phyloP scores from a whole-genome alignment of 2,329 filamentous ascomycete species.

The Arthrobotrys entomopaga region DNA sequence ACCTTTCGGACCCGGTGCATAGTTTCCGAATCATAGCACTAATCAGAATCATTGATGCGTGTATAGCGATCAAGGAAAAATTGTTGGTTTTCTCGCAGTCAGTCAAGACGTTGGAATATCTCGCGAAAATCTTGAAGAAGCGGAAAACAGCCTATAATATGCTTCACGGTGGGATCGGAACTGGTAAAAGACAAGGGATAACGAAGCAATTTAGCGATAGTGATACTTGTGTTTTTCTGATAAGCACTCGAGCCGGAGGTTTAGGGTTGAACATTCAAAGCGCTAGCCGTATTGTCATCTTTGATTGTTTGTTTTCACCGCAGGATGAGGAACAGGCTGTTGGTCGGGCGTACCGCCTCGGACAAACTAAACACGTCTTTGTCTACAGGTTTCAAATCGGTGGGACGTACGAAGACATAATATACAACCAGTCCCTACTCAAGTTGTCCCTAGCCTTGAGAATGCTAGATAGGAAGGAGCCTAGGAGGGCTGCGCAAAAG shows the following conservation, averaged over 20 bases:
- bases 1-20: conserved; percentile 61
- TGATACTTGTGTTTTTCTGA: conserved; percentile 71
- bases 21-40: conserved; percentile 77
- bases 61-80: conserved; percentile 73
- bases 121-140: conserved; percentile 4
- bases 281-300: conserved; percentile 86
- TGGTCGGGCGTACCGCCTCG: conserved; percentile 84
- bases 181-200: conserved; percentile 70
- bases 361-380: conserved; percentile 80
- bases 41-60: conserved; percentile 75
- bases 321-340: conserved; percentile 85
- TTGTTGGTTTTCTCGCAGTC: conserved; percentile 83
- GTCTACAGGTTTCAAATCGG: conserved; percentile 84
- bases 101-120: conserved; percentile 66
- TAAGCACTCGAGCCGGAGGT: conserved; percentile 84
- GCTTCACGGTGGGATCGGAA: conserved; percentile 74
- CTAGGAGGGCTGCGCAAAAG: conserved; percentile 72
- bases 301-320: conserved; percentile 85
- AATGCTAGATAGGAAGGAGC: conserved; percentile 85
- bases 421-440: conserved; percentile 80
- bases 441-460: conserved; percentile 82
- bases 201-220: conserved; percentile 75
- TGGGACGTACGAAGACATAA: conserved; percentile 79
- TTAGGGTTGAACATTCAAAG: conserved; percentile 84
- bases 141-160: conserved; percentile 65